Evolutionary conservation across 1,139 yeast species (phyloP).

Genomic region (Yamadazyma atlantica): DNA sequence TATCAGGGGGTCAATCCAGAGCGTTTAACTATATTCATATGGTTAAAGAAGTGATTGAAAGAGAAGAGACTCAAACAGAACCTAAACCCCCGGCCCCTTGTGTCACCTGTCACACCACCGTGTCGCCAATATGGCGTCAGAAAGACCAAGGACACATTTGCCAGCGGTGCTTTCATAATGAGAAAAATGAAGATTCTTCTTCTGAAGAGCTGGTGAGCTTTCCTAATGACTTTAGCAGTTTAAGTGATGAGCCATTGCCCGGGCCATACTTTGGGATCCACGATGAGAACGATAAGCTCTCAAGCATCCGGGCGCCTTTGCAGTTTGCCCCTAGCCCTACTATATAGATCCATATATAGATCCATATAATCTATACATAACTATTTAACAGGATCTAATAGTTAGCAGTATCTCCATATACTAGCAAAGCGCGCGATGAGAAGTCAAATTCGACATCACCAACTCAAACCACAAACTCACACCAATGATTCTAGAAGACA

Average conservation of each 20-base stretch:
- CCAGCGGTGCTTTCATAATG: conserved; percentile 32
- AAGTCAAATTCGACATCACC: background rate
- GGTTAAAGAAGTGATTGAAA: background rate
- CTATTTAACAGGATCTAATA: too few relatives aligned
- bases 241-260: conserved; percentile 30
- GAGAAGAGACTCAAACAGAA: conserved; percentile 3
- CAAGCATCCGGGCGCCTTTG: conserved; percentile 4
- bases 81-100: conserved; percentile 1
- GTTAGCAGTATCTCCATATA: too few relatives aligned
- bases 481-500: conserved; percentile 36
- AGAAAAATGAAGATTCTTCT: conserved; percentile 9
- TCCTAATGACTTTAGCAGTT: conserved; percentile 17
- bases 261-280: conserved; percentile 36
- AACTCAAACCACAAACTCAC: too few relatives aligned
- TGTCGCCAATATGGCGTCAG: conserved; percentile 46
- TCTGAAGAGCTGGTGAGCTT: conserved; percentile 8
- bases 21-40: conserved; percentile 27
- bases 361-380: too few relatives aligned
- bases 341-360: too few relatives aligned
- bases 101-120: conserved; percentile 22
- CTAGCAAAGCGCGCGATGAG: too few relatives aligned
- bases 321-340: background rate
- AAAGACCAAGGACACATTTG: conserved; percentile 18
- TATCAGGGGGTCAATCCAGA: conserved; percentile 34
- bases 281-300: conserved; percentile 27